These are phyloP conservation scores for Diversispora epigaea DNA, from an alignment of 192 early-diverging fungal species.

Conservation along the genomic window DNA sequence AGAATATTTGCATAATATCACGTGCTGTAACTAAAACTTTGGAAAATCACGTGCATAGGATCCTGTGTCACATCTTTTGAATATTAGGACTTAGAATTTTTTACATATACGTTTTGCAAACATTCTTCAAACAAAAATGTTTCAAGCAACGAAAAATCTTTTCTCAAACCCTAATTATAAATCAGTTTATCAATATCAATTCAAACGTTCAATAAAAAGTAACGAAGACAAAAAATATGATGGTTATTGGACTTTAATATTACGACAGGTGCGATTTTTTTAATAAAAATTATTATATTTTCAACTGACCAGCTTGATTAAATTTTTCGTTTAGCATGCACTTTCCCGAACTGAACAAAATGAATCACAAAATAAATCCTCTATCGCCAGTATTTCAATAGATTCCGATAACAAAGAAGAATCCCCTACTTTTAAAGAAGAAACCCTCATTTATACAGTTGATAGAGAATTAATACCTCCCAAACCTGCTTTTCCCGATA, in stretches of 20 bases:
- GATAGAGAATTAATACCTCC: conserved; percentile 19
- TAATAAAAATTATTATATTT: background rate
- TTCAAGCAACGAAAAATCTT: no score
- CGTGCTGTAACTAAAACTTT: no score
- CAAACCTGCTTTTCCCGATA: conserved; percentile 24
- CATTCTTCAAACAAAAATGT: no score
- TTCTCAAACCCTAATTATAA: no score
- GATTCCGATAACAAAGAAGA: background rate
- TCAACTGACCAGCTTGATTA: background rate
- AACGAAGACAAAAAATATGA: background rate
- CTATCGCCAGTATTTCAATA: background rate
- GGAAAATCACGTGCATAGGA: no score
- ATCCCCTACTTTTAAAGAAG: background rate
- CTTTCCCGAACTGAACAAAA: background rate
- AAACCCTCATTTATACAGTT: background rate
- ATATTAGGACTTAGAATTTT: no score
- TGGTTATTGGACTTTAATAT: conserved; percentile 21
- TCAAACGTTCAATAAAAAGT: no score
- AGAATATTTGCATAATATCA: no score
- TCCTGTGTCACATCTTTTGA: no score
- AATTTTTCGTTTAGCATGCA: background rate
- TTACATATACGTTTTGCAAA: no score
- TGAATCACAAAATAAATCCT: background rate
- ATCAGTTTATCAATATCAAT: no score
- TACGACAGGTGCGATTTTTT: background rate